These are phyloP conservation scores for Populus deltoides DNA, from an alignment of 345 rosid species.

Conservation along the genomic window DNA sequence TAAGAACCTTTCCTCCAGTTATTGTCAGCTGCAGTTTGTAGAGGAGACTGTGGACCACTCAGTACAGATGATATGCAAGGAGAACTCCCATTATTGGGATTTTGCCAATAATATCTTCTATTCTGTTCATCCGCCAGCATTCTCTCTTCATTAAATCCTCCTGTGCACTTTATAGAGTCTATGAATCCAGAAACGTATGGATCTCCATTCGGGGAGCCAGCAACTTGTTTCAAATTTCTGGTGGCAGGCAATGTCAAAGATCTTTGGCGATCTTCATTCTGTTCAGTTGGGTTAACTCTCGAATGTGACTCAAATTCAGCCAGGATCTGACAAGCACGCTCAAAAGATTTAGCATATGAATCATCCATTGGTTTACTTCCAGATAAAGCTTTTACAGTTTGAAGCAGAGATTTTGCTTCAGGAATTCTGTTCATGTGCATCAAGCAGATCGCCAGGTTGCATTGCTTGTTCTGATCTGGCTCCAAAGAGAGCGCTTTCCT, in stretches of 20 bases:
- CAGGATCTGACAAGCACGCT: slow-evolving; percentile 59
- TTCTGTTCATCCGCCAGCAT: slow-evolving; percentile 6
- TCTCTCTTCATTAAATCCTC: not conserved
- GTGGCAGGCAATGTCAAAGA: slow-evolving; percentile 1
- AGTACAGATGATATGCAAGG: slow-evolving; percentile 12
- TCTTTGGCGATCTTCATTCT: slow-evolving; percentile 10
- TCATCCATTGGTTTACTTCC: slow-evolving; percentile 47
- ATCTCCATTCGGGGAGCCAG: not conserved
- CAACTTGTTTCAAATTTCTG: slow-evolving; percentile 9
- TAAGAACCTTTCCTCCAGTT: slow-evolving; percentile 23
- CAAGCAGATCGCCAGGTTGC: slow-evolving; percentile 75
- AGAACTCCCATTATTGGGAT: slow-evolving; percentile 5
- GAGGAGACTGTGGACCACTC: slow-evolving; percentile 5
- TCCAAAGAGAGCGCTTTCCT: slow-evolving; percentile 70
- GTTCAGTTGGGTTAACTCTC: slow-evolving; percentile 4
- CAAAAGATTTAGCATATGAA: slow-evolving; percentile 56
- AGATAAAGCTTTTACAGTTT: slow-evolving; percentile 44
- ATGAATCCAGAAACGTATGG: not conserved
- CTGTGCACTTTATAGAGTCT: not conserved
- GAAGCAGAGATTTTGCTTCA: slow-evolving; percentile 67
- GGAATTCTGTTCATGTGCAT: slow-evolving; percentile 57
- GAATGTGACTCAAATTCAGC: slow-evolving; percentile 34
- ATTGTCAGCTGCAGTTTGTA: not conserved
- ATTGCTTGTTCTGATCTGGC: slow-evolving; percentile 64
- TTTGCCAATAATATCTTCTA: not conserved